phyloP scores from a whole-genome alignment of 305 asterid genomes.

The Euphrasia arctica region DNA sequence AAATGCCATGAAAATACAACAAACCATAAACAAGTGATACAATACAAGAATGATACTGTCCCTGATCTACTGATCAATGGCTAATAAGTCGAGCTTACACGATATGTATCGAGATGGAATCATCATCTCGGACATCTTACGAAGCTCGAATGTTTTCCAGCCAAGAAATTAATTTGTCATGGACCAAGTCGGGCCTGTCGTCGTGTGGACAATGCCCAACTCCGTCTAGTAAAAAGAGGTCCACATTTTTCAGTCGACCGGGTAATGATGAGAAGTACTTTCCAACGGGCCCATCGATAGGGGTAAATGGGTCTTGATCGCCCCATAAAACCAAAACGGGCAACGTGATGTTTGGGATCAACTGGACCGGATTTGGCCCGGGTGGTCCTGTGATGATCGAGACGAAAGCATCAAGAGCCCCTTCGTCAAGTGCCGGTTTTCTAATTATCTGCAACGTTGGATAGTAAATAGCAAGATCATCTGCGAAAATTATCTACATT shows the following conservation, averaged over 20 bases:
- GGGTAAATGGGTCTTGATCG: slow-evolving; percentile 79
- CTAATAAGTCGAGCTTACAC: slow-evolving; percentile 1
- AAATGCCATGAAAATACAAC: neutral
- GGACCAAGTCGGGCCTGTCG: slow-evolving; percentile 85
- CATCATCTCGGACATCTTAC: slow-evolving; percentile 12
- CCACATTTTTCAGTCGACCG: slow-evolving; percentile 42
- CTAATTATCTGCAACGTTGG: slow-evolving; percentile 54
- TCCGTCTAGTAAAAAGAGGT: slow-evolving; percentile 61
- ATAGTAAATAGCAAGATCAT: slow-evolving; percentile 1
- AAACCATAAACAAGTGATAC: neutral
- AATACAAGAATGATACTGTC: neutral
- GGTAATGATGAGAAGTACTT: slow-evolving; percentile 69
- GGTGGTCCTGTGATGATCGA: slow-evolving; percentile 94
- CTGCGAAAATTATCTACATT: neutral
- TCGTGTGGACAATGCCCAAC: slow-evolving; percentile 99
- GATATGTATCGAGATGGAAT: slow-evolving; percentile 1
- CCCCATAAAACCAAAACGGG: slow-evolving; percentile 91
- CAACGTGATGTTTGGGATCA: slow-evolving; percentile 57
- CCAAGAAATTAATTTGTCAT: slow-evolving; percentile 84
- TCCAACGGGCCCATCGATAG: slow-evolving; percentile 95
- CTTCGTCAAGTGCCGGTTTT: slow-evolving; percentile 73
- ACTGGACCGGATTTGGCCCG: slow-evolving; percentile 75
- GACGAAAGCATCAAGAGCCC: slow-evolving; percentile 93
- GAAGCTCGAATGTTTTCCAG: slow-evolving; percentile 45
- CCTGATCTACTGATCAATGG: slow-evolving; percentile 5